Percentiles rank a stretch among this genome's conserved stretches.
phyloP scores from a whole-genome alignment of 139 green algal genomes.

The Chlorella sp. region DNA sequence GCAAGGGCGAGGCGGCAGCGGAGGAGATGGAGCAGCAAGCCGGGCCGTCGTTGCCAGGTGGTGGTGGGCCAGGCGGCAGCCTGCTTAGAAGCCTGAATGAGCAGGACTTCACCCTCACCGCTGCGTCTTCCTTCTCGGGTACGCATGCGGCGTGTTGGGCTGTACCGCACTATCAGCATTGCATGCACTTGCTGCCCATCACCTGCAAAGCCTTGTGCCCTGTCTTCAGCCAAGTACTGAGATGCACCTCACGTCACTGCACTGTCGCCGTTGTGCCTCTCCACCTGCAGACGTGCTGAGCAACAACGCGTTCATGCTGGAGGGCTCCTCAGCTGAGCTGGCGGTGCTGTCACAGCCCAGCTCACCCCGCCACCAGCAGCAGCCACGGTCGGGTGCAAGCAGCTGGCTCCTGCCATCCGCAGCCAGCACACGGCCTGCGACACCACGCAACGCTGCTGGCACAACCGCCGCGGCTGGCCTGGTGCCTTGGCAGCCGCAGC shows the following conservation, averaged over 20 bases:
- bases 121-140: conserved; percentile 29
- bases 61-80: neutral
- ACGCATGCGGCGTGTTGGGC: neutral
- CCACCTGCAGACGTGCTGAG: conserved; percentile 5
- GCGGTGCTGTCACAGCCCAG: neutral
- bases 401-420: conserved; percentile 12
- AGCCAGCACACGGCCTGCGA: neutral
- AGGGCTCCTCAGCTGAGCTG: neutral
- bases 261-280: neutral
- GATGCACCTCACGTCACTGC: neutral
- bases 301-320: conserved; percentile 23
- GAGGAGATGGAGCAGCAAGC: neutral
- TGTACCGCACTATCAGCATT: too few relatives aligned
- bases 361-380: conserved; percentile 13
- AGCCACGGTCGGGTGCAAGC: neutral
- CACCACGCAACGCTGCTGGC: neutral
- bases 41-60: neutral
- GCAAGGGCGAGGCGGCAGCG: neutral
- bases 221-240: too few relatives aligned
- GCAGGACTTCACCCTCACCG: neutral
- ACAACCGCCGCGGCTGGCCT: neutral
- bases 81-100: neutral
- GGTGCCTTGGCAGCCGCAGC: neutral
- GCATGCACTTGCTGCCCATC: neutral
- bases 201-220: neutral